Percentiles rank a stretch among this genome's conserved stretches.
Conservation (phyloP, 2,329 filamentous ascomycete species). For the Cladosporium cucumerinum region DNA sequence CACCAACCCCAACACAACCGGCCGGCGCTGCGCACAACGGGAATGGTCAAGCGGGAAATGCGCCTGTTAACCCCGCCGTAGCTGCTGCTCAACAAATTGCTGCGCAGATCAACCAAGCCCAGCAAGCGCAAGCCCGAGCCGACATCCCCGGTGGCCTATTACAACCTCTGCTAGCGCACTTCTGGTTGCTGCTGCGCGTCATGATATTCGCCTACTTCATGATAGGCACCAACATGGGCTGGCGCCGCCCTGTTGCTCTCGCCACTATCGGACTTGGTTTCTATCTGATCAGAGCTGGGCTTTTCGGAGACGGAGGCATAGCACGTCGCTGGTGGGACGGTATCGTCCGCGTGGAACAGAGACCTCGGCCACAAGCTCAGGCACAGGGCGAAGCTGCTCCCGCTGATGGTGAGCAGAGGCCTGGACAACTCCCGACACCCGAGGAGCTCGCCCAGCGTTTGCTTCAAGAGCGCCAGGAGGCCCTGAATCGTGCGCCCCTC, state of each 20-base stretch:
- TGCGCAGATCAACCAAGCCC: constrained; percentile 17
- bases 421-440: constrained; percentile 36
- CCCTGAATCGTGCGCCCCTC: constrained; percentile 17
- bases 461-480: constrained; percentile 31
- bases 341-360: constrained; percentile 34
- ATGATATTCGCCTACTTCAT: constrained; percentile 59
- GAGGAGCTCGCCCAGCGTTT: constrained; percentile 43
- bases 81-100: constrained; percentile 17
- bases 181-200: constrained; percentile 58
- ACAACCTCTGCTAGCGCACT: constrained; percentile 40
- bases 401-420: constrained; percentile 9
- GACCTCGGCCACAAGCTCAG: constrained; percentile 14
- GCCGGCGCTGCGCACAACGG: background rate
- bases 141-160: constrained; percentile 19
- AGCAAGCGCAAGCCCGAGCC: constrained; percentile 20
- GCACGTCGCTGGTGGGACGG: constrained; percentile 45
- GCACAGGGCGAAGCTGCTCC: constrained; percentile 10
- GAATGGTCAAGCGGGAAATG: constrained; percentile 19
- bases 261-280: constrained; percentile 39
- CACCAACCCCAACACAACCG: constrained; percentile 18
- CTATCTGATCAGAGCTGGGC: constrained; percentile 41
- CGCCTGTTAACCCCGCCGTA: constrained; percentile 13
- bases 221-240: constrained; percentile 45
- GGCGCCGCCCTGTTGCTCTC: constrained; percentile 42
- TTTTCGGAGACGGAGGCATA: constrained; percentile 39